Base-by-base conservation (phyloP, 306 rosid genomes). In the Glycine latifolia region DNA sequence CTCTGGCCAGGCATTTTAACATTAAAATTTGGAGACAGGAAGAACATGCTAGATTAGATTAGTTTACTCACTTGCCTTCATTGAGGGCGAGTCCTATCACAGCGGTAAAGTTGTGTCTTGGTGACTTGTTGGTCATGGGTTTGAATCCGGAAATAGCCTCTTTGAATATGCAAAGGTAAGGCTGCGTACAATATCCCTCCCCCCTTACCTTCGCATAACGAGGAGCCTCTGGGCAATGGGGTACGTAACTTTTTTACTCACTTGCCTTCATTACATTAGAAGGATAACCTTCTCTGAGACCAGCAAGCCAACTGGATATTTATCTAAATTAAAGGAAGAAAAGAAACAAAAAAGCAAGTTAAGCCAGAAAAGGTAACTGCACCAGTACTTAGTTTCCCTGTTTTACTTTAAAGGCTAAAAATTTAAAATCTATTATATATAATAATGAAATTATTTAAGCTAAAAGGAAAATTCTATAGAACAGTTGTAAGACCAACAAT, bases 271-370 rank as follows among this genome's bases (percentile, higher is more conserved):
- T 49, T 10, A 46, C 76, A 20, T 49, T 14, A 67, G 54, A 79
- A 59, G 68, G 61, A 52, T 72, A 31, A 46, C 39, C 62, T 41
- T 54, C 43, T 55, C 9, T 2, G 48, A 4, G 74, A 44, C 26
- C 61, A 14, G 33, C 31, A 3, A 7, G 26, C 15, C 17, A 43
- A 71, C 79, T 61, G 81, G 49, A 48, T 7, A 69, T 17, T 67
- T 58, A 43, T 68, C 58, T 75, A 50, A 44, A 60, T 50, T 60
- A 50, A 10, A 20, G 60, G 48, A 52, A 73, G 53, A 15, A 2
- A 52, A 44, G 59, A 41, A 53, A 62, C 49, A n/a, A 60, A 37
- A 76, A 71, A 31, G 62, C 49, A 78, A 78, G 12, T 63, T 37
- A 48, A 76, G 16, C 58, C 47, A 33, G 41, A 60, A 68, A 66